phyloP scores from a whole-genome alignment of 2,329 filamentous ascomycete species.

The Microdochium nivale region DNA sequence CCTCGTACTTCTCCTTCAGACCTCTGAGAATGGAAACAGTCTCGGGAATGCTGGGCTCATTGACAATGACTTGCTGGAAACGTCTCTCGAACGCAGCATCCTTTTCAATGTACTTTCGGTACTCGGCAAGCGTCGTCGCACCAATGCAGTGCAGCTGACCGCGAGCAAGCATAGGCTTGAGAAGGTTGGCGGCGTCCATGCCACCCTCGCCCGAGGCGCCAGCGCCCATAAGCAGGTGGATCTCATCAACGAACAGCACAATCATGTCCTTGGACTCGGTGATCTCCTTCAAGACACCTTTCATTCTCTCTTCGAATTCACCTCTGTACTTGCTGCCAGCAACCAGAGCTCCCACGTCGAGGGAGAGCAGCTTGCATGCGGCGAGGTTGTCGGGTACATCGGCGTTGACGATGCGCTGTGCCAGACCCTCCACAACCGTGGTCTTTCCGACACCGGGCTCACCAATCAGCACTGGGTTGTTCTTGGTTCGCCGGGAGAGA shows the following conservation, averaged over 20 bases:
- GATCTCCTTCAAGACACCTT: constrained; percentile 96
- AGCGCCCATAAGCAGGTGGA: constrained; percentile 96
- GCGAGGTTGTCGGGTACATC: constrained; percentile 95
- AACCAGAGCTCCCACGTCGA: constrained; percentile 91
- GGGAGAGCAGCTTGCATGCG: constrained; percentile 84
- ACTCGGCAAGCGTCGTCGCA: constrained; percentile 89
- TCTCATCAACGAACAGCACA: constrained; percentile 96
- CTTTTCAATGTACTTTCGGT: constrained; percentile 98
- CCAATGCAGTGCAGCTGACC: constrained; percentile 97
- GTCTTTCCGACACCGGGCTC: constrained; percentile 98
- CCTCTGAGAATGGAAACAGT: constrained; percentile 98
- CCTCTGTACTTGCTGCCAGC: constrained; percentile 97
- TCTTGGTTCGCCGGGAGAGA: constrained; percentile 88
- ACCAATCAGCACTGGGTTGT: constrained; percentile 96
- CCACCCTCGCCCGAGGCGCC: constrained; percentile 90
- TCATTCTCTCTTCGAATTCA: constrained; percentile 99
- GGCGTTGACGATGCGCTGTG: constrained; percentile 89
- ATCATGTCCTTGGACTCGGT: constrained; percentile 93
- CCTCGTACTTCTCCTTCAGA: constrained; percentile 95
- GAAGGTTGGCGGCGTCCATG: constrained; percentile 95
- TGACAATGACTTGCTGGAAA: constrained; percentile 97
- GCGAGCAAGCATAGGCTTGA: constrained; percentile 96
- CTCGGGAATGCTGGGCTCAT: constrained; percentile 81
- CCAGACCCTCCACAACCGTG: constrained; percentile 91
- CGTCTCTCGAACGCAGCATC: constrained; percentile 95